Evolutionary conservation across 306 rosid genomes (phyloP).

Genomic region (Prunus padus): DNA sequence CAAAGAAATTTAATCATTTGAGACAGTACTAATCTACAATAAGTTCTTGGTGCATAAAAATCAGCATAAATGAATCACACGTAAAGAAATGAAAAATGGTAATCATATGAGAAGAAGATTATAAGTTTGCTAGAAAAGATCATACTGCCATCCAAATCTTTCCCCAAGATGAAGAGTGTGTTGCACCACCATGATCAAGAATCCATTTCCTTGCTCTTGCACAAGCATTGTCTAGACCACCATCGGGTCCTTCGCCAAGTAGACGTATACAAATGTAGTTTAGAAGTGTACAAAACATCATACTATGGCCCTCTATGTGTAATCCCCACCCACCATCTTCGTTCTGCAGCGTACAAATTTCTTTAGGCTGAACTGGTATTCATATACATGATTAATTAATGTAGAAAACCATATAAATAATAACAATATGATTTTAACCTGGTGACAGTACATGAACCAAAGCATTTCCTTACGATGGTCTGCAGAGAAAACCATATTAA

Average conservation of each 20-base stretch:
- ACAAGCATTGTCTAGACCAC: slow-evolving; percentile 57
- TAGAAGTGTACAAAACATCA: slow-evolving; percentile 62
- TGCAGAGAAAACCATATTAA: slow-evolving; percentile 38
- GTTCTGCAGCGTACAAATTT: neutral
- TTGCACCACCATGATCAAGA: slow-evolving; percentile 55
- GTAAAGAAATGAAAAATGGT: too few species aligned
- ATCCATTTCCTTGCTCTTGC: slow-evolving; percentile 67
- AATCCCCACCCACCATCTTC: slow-evolving; percentile 92
- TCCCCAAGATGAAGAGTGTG: slow-evolving; percentile 75
- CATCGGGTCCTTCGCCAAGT: slow-evolving; percentile 70
- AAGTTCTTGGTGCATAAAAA: too few species aligned
- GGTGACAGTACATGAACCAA: slow-evolving; percentile 60
- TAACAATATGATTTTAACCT: slow-evolving; percentile 30
- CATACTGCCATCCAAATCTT: slow-evolving; percentile 74
- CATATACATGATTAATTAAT: neutral
- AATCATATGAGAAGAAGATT: neutral
- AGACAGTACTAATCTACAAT: neutral
- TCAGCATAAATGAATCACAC: too few species aligned
- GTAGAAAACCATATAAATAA: neutral
- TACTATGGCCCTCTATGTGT: slow-evolving; percentile 74
- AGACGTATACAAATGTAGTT: slow-evolving; percentile 65
- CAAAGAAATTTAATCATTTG: neutral
- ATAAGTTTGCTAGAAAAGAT: neutral
- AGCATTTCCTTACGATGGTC: slow-evolving; percentile 57
- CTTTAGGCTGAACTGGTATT: neutral